Evolutionary conservation across 352 stramenopile species (phyloP).

Genomic region (Albugo laibachii): DNA sequence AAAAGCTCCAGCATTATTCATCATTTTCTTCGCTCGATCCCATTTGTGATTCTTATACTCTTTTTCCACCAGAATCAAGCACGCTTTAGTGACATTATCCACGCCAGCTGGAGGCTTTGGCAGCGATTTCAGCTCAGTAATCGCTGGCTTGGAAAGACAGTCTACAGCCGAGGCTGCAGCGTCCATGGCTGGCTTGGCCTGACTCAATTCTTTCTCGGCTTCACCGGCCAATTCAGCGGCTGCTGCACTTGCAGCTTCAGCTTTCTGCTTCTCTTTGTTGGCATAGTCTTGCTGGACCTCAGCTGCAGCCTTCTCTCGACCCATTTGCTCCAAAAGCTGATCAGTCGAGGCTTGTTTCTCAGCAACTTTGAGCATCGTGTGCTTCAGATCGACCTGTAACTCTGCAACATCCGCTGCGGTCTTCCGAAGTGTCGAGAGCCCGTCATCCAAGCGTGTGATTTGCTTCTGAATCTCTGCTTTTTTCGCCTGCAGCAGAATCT

Average conservation of each 20-base stretch:
- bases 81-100: slow-evolving; percentile 91
- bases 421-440: slow-evolving; percentile 90
- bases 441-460: slow-evolving; percentile 92
- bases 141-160: slow-evolving; percentile 90
- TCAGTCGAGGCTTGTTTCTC: slow-evolving; percentile 93
- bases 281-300: slow-evolving; percentile 89
- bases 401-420: slow-evolving; percentile 92
- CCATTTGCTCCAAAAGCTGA: slow-evolving; percentile 88
- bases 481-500: slow-evolving; percentile 90
- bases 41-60: slow-evolving; percentile 98
- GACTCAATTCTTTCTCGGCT: slow-evolving; percentile 88
- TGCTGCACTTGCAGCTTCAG: slow-evolving; percentile 78
- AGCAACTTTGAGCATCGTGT: slow-evolving; percentile 90
- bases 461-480: slow-evolving; percentile 88
- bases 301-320: slow-evolving; percentile 82
- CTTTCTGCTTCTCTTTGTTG: slow-evolving; percentile 87
- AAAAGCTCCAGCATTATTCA: slow-evolving; percentile 94
- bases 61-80: slow-evolving; percentile 93
- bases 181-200: slow-evolving; percentile 94
- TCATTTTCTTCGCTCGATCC: slow-evolving; percentile 98
- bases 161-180: slow-evolving; percentile 88
- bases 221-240: slow-evolving; percentile 86
- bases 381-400: slow-evolving; percentile 88
- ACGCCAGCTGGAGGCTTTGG: slow-evolving; percentile 88
- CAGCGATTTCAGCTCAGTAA: slow-evolving; percentile 94